phyloP scores from a whole-genome alignment of 495 filamentous ascomycete species.

The Venustampulla echinocandica region DNA sequence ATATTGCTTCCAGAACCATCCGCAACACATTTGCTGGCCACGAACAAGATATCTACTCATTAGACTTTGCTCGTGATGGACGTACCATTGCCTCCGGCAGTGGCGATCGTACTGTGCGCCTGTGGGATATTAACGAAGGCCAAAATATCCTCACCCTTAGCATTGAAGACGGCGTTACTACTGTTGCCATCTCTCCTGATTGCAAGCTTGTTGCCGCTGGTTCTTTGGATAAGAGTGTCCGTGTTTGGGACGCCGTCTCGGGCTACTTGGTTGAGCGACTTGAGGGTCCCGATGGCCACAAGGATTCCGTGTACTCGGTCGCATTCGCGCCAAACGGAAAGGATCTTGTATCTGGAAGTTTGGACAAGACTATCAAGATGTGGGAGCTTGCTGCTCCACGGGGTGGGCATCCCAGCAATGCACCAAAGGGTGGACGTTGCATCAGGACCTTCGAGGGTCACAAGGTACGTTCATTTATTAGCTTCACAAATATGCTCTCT shows the following conservation, averaged over 20 bases:
- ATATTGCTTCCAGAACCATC: conserved; percentile 66
- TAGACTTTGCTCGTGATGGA: conserved; percentile 81
- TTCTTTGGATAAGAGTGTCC: conserved; percentile 82
- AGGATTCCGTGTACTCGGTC: conserved; percentile 87
- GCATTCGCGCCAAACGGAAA: conserved; percentile 83
- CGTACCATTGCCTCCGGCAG: conserved; percentile 83
- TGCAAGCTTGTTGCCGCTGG: conserved; percentile 80
- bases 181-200: conserved; percentile 85
- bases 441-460: conserved; percentile 87
- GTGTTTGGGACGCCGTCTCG: conserved; percentile 76
- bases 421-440: conserved; percentile 69
- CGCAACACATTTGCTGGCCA: conserved; percentile 77
- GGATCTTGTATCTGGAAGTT: conserved; percentile 78
- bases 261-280: conserved; percentile 78
- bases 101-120: conserved; percentile 77
- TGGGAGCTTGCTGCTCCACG: conserved; percentile 75
- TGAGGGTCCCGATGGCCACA: conserved; percentile 79
- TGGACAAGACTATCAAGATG: conserved; percentile 94
- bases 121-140: conserved; percentile 78
- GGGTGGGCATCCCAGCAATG: conserved; percentile 49
- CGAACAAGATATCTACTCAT: conserved; percentile 90
- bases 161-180: conserved; percentile 87
- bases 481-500: conserved; percentile 11
- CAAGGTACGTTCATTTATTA: conserved; percentile 52
- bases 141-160: conserved; percentile 66